Base-by-base conservation (phyloP, 2,329 filamentous ascomycete genomes). In the Penicillium sp. region DNA sequence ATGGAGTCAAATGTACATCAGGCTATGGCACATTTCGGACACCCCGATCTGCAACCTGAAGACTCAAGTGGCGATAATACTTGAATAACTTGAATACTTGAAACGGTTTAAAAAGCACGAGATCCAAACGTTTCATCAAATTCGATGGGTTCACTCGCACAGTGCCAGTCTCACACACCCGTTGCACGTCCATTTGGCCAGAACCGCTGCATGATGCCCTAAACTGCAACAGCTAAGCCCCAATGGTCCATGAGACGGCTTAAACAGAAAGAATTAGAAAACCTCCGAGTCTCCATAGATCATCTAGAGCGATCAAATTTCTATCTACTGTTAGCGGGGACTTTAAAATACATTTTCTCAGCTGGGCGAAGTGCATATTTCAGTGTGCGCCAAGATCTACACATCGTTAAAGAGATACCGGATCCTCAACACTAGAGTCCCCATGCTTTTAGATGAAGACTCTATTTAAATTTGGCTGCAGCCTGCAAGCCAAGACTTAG, bases 141-240 rank as follows among this genome's bases (percentile, higher is more conserved):
- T 36, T 40, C 51, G 19, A 54, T 23, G 36, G 29, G 49, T 56
- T 51, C n/a, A 38, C 58, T 61, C 62, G 50, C 50, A 64, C 58
- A 51, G 53, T 43, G 48, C 49, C 43, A 60, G 57, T 64, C 62
- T 63, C 53, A 64, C 55, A 50, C 49, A 25, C 48, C 48, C 58
- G 65, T 67, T 67, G 66, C 64, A 64, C 60, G 52, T 65, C 60
- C 65, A 64, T 66, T 61, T 58, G 57, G 53, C 52, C 59, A 55
- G 57, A 60, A 59, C 47, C 58, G 51, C 58, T 68, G 61, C 66
- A 66, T 49, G 60, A 59, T 67, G 59, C 65, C 58, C 57, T 54
- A 65, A 69, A 66, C 65, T 63, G 61, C 61, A 68, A 63, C 59
- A 61, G 65, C 69, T 71, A 69, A 71, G 69, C 70, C 69, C 69